These are phyloP conservation scores for Hyphodiscus sp. DNA, from an alignment of 2,329 filamentous ascomycete species.

Conservation along the genomic window DNA sequence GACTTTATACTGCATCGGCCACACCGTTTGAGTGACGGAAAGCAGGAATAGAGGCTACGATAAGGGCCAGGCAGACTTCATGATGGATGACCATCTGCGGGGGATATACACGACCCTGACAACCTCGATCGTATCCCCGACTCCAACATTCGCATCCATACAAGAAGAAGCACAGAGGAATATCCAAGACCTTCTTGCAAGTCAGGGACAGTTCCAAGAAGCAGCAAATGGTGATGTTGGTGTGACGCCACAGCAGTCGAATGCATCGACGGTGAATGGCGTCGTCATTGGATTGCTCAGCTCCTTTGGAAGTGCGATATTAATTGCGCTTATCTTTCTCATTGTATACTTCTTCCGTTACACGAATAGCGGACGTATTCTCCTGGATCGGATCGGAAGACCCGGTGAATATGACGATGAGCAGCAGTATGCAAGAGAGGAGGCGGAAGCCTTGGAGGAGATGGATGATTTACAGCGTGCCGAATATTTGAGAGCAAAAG, in stretches of 20 bases:
- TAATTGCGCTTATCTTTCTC: conserved; percentile 73
- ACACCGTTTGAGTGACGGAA: neutral
- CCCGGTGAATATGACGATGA: conserved; percentile 98
- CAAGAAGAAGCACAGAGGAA: neutral
- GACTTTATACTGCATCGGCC: neutral
- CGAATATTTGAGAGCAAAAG: conserved; percentile 92
- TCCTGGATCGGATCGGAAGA: conserved; percentile 85
- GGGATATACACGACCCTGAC: neutral
- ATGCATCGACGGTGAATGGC: conserved; percentile 52
- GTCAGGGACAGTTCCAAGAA: neutral
- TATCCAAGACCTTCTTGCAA: neutral
- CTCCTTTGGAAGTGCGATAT: conserved; percentile 82
- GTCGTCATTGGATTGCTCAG: conserved; percentile 93
- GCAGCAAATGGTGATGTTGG: neutral
- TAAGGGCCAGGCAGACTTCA: neutral
- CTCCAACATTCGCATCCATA: neutral
- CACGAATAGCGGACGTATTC: conserved; percentile 79
- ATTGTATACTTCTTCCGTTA: conserved; percentile 93
- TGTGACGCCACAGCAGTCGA: neutral
- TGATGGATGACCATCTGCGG: neutral
- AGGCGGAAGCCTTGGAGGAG: conserved; percentile 86
- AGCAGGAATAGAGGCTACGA: neutral
- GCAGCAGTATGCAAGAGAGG: conserved; percentile 86
- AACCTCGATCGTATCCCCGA: neutral
- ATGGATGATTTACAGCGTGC: conserved; percentile 92